These are phyloP conservation scores for Eimeria necatrix DNA, from an alignment of 169 alveolate genomes.

Conservation along the genomic window DNA sequence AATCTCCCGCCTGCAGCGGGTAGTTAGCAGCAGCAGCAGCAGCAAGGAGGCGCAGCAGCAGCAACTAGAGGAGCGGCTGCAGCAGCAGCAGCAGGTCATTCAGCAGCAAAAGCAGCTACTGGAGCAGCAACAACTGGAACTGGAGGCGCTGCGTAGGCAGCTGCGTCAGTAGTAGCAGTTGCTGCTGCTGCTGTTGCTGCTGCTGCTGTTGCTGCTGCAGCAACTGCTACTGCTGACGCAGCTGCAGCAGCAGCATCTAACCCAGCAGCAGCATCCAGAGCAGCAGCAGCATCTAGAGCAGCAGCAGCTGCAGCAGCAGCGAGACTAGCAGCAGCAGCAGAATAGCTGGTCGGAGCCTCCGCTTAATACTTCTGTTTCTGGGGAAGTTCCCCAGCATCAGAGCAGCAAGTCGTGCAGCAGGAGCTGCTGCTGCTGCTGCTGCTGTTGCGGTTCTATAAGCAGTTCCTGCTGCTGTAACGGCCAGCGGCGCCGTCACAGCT, in stretches of 20 bases:
- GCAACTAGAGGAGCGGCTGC: not conserved
- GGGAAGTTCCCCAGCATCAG: no score
- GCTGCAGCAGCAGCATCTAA: not conserved
- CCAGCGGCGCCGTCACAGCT: not conserved
- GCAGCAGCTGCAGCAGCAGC: constrained; percentile 42
- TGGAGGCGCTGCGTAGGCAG: constrained; percentile 23
- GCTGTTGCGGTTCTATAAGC: not conserved
- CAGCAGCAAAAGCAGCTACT: constrained; percentile 6
- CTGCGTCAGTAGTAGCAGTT: not conserved
- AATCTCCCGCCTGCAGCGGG: constrained; percentile 54
- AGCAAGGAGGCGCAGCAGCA: not conserved
- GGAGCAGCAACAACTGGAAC: constrained; percentile 25
- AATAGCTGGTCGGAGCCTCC: no score
- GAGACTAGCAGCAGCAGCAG: not conserved
- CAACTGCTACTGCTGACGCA: not conserved
- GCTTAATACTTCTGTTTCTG: no score
- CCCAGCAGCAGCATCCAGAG: not conserved
- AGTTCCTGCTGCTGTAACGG: not conserved
- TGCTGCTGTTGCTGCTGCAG: not conserved
- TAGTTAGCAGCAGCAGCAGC: not conserved
- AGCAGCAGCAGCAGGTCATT: constrained; percentile 26
- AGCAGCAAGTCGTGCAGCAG: constrained; percentile 9
- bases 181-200: constrained; percentile 14
- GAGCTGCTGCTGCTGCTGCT: constrained; percentile 28
- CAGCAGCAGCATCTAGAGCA: not conserved